phyloP scores from a whole-genome alignment of 1,284 basidiomycete species.

The Austroboletus niveus region DNA sequence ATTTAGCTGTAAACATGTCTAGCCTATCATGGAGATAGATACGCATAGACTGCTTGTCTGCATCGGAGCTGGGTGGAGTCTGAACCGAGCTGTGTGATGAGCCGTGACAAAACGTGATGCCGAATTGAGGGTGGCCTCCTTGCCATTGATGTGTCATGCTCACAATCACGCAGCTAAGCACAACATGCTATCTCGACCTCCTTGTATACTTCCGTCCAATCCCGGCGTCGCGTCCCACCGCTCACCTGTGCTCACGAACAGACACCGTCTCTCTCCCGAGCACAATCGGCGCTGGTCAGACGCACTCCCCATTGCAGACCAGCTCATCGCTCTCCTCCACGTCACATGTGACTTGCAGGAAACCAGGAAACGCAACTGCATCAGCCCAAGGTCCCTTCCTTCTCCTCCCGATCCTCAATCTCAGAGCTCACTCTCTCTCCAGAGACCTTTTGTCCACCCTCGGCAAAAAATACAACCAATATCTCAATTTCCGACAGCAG shows the following conservation, averaged over 20 bases:
- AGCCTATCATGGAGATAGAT: too few species aligned
- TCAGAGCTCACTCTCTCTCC: neutral
- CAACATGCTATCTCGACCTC: conserved; percentile 60
- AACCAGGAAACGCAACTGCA: conserved; percentile 43
- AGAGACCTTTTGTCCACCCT: conserved; percentile 67
- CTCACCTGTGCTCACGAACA: conserved; percentile 61
- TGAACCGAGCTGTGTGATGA: too few species aligned
- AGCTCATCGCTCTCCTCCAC: conserved; percentile 54
- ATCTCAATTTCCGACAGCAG: conserved; percentile 88
- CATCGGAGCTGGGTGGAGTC: too few species aligned
- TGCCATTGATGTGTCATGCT: neutral
- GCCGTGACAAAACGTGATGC: too few species aligned
- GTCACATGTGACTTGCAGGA: conserved; percentile 62
- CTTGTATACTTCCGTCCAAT: conserved; percentile 56
- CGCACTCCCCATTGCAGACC: conserved; percentile 64
- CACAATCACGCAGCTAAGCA: conserved; percentile 49
- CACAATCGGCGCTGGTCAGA: conserved; percentile 52
- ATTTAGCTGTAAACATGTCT: too few species aligned
- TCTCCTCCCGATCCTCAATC: neutral
- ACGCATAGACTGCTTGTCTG: too few species aligned
- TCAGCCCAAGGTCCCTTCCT: conserved; percentile 58
- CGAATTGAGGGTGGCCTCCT: too few species aligned
- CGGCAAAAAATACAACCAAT: conserved; percentile 89
- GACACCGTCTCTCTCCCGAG: conserved; percentile 50
- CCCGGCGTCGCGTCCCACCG: conserved; percentile 45